Evolutionary conservation across 1,284 basidiomycete species (phyloP), one percentile per base, ranked within the genome.

Genomic region (Marasmius fiardii): DNA sequence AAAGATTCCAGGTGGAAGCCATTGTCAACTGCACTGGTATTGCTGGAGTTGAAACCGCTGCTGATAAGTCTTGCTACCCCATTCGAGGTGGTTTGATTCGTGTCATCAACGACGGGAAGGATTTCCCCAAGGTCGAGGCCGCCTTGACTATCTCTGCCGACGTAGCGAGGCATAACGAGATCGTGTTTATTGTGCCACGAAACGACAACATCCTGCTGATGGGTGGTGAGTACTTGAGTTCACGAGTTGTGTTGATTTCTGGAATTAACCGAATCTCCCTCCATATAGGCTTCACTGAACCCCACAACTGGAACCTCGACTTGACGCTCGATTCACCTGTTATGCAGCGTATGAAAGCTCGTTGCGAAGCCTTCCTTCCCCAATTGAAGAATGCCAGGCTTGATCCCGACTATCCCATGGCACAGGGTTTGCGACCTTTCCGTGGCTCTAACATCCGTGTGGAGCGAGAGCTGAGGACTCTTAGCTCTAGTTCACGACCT

Each of bases 11-110:
- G 16, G 71, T 67, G 10, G 64, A 69, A 37, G 67, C 64, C 43
- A 71, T 74, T 54, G 63, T 74, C 48, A 69, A 74, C 49, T 67
- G 67, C 26, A 71, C 71, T 3, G 72, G 71, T n/a, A 66, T 74
- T 26, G 65, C 64, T 6, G 66, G 65, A 3, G 56, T 55, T 8
- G 66, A 71, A 53, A 62, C 68, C 43, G 72, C 72, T 1, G 65
- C 60, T 8, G 72, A 74, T 59, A 49, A 63, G 26, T 65, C 62
- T 11, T 67, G 68, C 20, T 71, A 71, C 58, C 72, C 71, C 6
- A 64, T 74, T 28, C 69, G 73, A 18, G 73, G 73, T n/a, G 72
- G 68, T 1, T 63, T 74, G 37, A 65, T 74, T 43, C 69, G 72
- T 16, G 68, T 74, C 24, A 62, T 70, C 55, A 74, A 74, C 60